Conservation (phyloP, 1,139 yeast species). For the Suhomyces guaymorum region DNA sequence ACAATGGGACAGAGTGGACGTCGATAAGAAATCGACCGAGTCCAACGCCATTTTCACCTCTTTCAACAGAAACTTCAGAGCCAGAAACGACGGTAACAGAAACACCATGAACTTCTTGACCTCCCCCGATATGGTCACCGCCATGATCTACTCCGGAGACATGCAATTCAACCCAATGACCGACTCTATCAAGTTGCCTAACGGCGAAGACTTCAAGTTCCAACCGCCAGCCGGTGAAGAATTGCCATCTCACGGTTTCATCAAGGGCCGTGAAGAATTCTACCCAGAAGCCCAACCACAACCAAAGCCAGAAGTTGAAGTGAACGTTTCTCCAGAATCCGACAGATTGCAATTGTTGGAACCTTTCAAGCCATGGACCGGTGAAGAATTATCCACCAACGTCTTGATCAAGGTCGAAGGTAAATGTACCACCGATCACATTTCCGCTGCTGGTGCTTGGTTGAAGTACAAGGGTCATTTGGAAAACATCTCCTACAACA, state of each 20-base stretch:
- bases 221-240: slow-evolving; percentile 75
- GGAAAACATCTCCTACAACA: slow-evolving; percentile 92
- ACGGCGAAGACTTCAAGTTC: slow-evolving; percentile 75
- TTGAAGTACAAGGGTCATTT: slow-evolving; percentile 96
- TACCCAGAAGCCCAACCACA: slow-evolving; percentile 83
- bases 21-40: slow-evolving; percentile 64
- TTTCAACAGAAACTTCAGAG: slow-evolving; percentile 94
- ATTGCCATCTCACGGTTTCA: slow-evolving; percentile 78
- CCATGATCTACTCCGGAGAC: slow-evolving; percentile 92
- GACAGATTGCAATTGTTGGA: slow-evolving; percentile 71
- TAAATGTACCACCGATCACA: slow-evolving; percentile 97
- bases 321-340: slow-evolving; percentile 75
- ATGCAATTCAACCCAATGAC: slow-evolving; percentile 85
- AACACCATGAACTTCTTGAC: slow-evolving; percentile 95
- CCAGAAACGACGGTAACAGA: slow-evolving; percentile 97
- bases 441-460: slow-evolving; percentile 99
- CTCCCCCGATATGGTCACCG: slow-evolving; percentile 95
- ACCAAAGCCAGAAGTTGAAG: slow-evolving; percentile 66
- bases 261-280: slow-evolving; percentile 76
- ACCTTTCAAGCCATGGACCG: slow-evolving; percentile 85
- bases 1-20: slow-evolving; percentile 87
- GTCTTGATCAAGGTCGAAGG: slow-evolving; percentile 92
- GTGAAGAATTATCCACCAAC: slow-evolving; percentile 73
- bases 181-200: slow-evolving; percentile 64
- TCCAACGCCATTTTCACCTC: slow-evolving; percentile 89